These are phyloP conservation scores for Oenanthe javanica DNA, from an alignment of 140 eudicot genomes.

Conservation along the genomic window DNA sequence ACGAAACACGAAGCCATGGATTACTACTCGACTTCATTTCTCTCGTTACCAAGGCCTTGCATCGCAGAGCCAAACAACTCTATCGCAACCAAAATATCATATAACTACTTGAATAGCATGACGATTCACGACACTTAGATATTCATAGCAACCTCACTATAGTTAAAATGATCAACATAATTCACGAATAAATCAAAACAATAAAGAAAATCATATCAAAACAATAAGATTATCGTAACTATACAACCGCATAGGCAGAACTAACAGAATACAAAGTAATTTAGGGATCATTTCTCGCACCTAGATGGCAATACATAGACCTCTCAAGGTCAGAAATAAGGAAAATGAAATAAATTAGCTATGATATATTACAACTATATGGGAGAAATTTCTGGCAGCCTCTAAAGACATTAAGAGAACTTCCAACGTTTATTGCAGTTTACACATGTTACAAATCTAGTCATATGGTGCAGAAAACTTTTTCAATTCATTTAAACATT, in stretches of 20 bases:
- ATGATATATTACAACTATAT: background rate
- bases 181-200: no score
- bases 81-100: conserved; percentile 18
- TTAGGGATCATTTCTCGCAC: background rate
- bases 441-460: conserved; percentile 82
- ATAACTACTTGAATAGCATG: background rate
- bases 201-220: background rate
- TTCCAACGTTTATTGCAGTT: conserved; percentile 94
- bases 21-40: conserved; percentile 40
- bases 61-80: conserved; percentile 89
- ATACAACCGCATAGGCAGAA: background rate
- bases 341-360: background rate
- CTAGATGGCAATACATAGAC: background rate
- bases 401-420: conserved; percentile 38
- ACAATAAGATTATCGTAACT: background rate
- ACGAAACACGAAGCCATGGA: conserved; percentile 48
- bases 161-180: no score
- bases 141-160: no score
- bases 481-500: no score
- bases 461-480: no score
- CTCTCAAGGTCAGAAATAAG: background rate
- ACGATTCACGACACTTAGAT: no score
- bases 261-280: background rate
- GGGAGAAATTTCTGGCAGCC: background rate
- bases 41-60: conserved; percentile 66